These are phyloP conservation scores for Trapa bicornis DNA, from an alignment of 345 rosid genomes.

Conservation along the genomic window DNA sequence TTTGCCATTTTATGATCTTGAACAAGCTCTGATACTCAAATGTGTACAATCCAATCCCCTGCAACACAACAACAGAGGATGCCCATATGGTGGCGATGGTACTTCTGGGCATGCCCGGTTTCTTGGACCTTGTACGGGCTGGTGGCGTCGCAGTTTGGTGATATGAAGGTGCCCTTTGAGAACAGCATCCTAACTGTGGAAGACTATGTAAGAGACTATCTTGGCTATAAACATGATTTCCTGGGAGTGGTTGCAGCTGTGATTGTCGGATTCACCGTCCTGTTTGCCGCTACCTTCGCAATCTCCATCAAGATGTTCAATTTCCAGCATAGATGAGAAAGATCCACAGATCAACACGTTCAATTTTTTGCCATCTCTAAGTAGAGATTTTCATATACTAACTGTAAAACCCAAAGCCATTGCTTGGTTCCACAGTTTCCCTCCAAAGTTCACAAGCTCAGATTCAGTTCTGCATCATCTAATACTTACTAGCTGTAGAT, in stretches of 20 bases:
- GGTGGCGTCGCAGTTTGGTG: slow-evolving; percentile 33
- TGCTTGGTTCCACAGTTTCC: too few species aligned
- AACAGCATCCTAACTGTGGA: slow-evolving; percentile 13
- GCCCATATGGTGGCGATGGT: slow-evolving; percentile 51
- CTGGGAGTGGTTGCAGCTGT: slow-evolving; percentile 23
- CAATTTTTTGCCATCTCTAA: too few species aligned
- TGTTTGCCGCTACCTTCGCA: slow-evolving; percentile 24
- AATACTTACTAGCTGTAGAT: background rate
- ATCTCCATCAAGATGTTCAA: slow-evolving; percentile 23
- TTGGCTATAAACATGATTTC: slow-evolving; percentile 22
- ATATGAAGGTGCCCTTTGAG: slow-evolving; percentile 16
- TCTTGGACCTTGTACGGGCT: slow-evolving; percentile 44
- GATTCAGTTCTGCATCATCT: background rate
- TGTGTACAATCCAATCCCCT: slow-evolving; percentile 6
- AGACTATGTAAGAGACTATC: slow-evolving; percentile 15
- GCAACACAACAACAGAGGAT: slow-evolving; percentile 23
- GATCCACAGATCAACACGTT: too few species aligned
- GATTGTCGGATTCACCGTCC: slow-evolving; percentile 15
- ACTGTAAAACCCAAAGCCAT: too few species aligned
- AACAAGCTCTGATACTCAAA: background rate
- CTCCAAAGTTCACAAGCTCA: background rate
- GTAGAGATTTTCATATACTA: too few species aligned
- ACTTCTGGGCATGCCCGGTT: slow-evolving; percentile 33
- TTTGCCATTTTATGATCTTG: too few species aligned
- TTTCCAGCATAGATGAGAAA: slow-evolving; percentile 24